Percentiles rank a stretch among this genome's conserved stretches.
phyloP scores from a whole-genome alignment of 768 basidiomycete genomes.

The Pluteus cervinus region DNA sequence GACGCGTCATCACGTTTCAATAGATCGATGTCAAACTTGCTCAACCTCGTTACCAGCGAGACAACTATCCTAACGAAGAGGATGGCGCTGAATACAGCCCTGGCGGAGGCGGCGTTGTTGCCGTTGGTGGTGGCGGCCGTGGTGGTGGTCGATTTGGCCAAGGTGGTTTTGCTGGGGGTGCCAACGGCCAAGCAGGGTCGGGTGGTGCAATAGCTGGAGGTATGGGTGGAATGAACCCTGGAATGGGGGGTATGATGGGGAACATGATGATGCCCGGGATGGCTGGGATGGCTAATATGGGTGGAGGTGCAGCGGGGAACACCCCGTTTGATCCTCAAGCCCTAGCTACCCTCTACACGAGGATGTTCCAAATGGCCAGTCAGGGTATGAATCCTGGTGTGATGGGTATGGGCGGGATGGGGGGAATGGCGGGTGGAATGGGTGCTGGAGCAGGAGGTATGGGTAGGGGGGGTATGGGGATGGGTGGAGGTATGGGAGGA shows the following conservation, averaged over 20 bases:
- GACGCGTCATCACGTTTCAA: neutral
- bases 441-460: constrained; percentile 35
- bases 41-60: constrained; percentile 81
- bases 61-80: constrained; percentile 51
- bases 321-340: constrained; percentile 88
- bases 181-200: constrained; percentile 6
- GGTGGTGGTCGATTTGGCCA: constrained; percentile 13
- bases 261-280: constrained; percentile 14
- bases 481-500: constrained; percentile 36
- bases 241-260: too few relatives aligned
- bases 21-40: constrained; percentile 98
- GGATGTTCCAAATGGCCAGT: constrained; percentile 87
- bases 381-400: constrained; percentile 48
- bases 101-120: constrained; percentile 1
- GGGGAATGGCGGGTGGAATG: constrained; percentile 24
- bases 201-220: neutral
- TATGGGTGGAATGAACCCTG: too few relatives aligned
- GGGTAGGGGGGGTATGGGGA: constrained; percentile 29
- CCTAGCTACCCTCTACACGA: constrained; percentile 87
- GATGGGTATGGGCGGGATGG: constrained; percentile 52
- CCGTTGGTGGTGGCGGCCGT: constrained; percentile 3
- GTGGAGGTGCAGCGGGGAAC: constrained; percentile 28
- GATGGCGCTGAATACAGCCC: constrained; percentile 21
- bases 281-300: constrained; percentile 16
- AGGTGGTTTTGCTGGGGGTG: constrained; percentile 8